Evolutionary conservation across 371 early-diverging fungal species (phyloP), one percentile per base, ranked within the genome.

Genomic region (Mucor mucedo): DNA sequence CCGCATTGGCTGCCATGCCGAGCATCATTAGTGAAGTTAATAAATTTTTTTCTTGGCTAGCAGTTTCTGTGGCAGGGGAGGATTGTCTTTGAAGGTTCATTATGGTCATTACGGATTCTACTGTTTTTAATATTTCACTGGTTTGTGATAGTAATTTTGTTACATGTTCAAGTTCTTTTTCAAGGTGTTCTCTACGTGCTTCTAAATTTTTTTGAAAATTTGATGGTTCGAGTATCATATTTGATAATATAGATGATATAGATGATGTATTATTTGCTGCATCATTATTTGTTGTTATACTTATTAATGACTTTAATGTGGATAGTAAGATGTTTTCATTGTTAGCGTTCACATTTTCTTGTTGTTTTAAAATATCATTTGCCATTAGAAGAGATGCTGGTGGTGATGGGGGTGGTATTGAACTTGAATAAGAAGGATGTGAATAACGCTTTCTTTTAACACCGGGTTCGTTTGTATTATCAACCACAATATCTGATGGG

Each of bases 81-180:
- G 40, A 29, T 27, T 52, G 42, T 9, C 13, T 35, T 11, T 62
- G 62, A 35, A 66, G 27, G n/a, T 66, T 57, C 52, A 66, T 40
- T 10, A 66, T 66, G 6, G 56, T 39, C 33, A 76, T 59, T 21
- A 76, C 67, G 16, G 71, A 63, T 27, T 79, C 80, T 7, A 79
- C 60, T 2, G 66, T 69, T 11, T 72, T 68, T 3, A 79, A 58
- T 9, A 79, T 62, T n/a, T 67, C 72, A 11, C 59, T 69, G 28
- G 80, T 69, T 33, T 79, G 75, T 11, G 70, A 69, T 14, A 79
- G 47, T 11, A 79, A 48, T 1, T 40, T 13, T 3, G 69, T 75
- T 53, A 79, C 69, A 13, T 71, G 72, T 3, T 71, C 66, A 13
- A 77, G 66, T 57, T 79, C 76, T 52, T 68, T 59, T 56, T 72